A percentile compares a stretch with the other conserved stretches of the same genome.
Conservation (phyloP, 1,139 yeast genomes). For the Lodderomyces theae region DNA sequence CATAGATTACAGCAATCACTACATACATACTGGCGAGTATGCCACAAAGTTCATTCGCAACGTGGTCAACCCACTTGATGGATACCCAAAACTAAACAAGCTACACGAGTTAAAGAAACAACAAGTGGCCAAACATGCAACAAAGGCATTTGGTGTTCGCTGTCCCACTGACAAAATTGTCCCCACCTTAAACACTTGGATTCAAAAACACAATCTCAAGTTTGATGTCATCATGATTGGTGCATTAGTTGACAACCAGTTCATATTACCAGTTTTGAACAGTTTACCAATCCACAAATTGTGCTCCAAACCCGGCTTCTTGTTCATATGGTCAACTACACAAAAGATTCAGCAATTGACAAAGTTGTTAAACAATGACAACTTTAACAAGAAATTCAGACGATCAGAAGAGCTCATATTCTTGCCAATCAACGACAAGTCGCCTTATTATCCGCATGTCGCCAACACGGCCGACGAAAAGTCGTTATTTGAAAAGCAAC, state of each 20-base stretch:
- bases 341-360: conserved; percentile 65
- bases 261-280: conserved; percentile 56
- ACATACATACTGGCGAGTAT: conserved; percentile 52
- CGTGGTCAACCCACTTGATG: conserved; percentile 62
- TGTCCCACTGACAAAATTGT: conserved; percentile 52
- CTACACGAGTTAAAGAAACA: conserved; percentile 62
- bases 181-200: conserved; percentile 60
- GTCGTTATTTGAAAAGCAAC: conserved; percentile 39
- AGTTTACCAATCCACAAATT: conserved; percentile 69
- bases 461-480: conserved; percentile 12
- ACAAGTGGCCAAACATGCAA: conserved; percentile 46
- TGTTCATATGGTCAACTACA: conserved; percentile 84
- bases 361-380: conserved; percentile 52
- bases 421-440: conserved; percentile 57
- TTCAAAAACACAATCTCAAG: conserved; percentile 48
- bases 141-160: conserved; percentile 65
- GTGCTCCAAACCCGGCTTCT: conserved; percentile 80
- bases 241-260: conserved; percentile 71
- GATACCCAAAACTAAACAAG: conserved; percentile 79
- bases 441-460: conserved; percentile 57
- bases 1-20: conserved; percentile 76
- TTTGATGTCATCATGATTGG: conserved; percentile 94
- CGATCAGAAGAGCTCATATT: conserved; percentile 84
- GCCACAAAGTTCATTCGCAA: conserved; percentile 71
- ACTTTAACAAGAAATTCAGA: conserved; percentile 74